Evolutionary conservation across 345 rosid species (phyloP).

Genomic region (Viola odorata): DNA sequence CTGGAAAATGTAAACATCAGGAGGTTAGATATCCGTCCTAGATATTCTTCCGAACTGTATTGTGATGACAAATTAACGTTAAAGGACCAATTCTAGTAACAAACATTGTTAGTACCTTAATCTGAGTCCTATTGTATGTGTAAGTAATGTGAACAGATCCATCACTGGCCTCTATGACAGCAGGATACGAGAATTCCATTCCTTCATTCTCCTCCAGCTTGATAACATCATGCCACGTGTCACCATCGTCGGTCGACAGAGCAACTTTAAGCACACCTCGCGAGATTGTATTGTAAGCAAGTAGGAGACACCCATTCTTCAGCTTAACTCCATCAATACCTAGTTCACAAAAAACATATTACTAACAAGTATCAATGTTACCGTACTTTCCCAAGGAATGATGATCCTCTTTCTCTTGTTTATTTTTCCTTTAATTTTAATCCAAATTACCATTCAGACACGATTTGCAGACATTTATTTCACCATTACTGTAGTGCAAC

Average conservation of each 20-base stretch:
- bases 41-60: not conserved
- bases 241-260: constrained; percentile 64
- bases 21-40: constrained; percentile 4
- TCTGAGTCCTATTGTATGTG: constrained; percentile 79
- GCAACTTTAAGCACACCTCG: constrained; percentile 80
- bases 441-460: too few species aligned
- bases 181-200: constrained; percentile 90
- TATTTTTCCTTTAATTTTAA: too few species aligned
- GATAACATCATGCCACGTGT: constrained; percentile 63
- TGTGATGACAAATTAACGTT: constrained; percentile 1
- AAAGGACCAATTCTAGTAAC: not conserved
- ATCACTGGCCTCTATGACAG: constrained; percentile 72
- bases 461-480: too few species aligned
- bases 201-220: constrained; percentile 56
- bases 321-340: constrained; percentile 88
- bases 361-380: not conserved
- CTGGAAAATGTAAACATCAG: constrained; percentile 28
- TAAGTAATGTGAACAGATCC: constrained; percentile 79
- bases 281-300: constrained; percentile 78
- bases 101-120: constrained; percentile 49
- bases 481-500: too few species aligned
- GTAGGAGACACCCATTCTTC: constrained; percentile 55
- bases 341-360: constrained; percentile 10
- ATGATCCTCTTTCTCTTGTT: not conserved
- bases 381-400: not conserved